Evolutionary conservation across 2,329 filamentous ascomycete species (phyloP).

Genomic region (Botrytis tulipae): DNA sequence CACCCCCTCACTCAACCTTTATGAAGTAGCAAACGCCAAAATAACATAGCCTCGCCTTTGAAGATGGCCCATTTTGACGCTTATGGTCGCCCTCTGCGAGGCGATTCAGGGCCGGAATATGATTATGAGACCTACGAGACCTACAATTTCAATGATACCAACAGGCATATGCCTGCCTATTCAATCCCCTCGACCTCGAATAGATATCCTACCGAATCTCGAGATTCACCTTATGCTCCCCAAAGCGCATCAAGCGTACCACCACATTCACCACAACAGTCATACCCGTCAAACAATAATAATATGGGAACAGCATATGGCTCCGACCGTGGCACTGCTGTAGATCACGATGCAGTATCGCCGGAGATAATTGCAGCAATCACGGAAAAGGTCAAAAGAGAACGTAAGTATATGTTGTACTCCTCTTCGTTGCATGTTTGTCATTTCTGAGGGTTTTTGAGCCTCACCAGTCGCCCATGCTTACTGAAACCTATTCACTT

Average conservation of each 20-base stretch:
- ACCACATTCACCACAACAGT: conserved; percentile 26
- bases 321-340: conserved; percentile 24
- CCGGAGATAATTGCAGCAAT: conserved; percentile 61
- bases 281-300: conserved; percentile 24
- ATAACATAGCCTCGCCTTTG: conserved; percentile 29
- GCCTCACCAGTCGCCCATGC: conserved; percentile 24
- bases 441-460: conserved; percentile 22
- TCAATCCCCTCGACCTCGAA: conserved; percentile 20
- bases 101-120: conserved; percentile 20
- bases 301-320: conserved; percentile 31
- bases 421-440: conserved; percentile 29
- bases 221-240: conserved; percentile 28
- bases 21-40: conserved; percentile 28
- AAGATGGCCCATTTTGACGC: conserved; percentile 33
- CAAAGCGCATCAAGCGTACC: conserved; percentile 24
- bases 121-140: conserved; percentile 16
- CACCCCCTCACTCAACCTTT: background rate
- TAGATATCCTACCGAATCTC: conserved; percentile 30
- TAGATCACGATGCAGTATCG: conserved; percentile 46
- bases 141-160: conserved; percentile 26
- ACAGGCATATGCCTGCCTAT: conserved; percentile 27
- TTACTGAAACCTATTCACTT: conserved; percentile 10
- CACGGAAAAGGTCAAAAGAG: conserved; percentile 55
- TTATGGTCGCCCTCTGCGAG: conserved; percentile 29
- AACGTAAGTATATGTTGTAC: conserved; percentile 46